Conservation (phyloP, 257 asterid genomes). For the Ilex aquifolium region DNA sequence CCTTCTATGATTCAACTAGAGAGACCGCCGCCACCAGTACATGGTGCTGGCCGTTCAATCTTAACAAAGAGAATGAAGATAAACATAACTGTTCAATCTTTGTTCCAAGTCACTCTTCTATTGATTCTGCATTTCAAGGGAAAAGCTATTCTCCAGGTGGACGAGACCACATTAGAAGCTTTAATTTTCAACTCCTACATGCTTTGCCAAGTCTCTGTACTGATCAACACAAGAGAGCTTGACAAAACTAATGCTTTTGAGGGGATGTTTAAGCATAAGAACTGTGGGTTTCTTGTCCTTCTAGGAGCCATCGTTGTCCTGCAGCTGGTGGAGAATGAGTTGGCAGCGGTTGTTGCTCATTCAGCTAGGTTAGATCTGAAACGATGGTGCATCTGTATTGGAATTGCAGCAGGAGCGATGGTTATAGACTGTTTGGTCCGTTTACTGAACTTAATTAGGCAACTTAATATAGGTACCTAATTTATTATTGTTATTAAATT, state of each 20-base stretch:
- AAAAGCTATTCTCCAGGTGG: conserved; percentile 3
- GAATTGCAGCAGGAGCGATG: conserved; percentile 26
- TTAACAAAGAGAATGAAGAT: conserved; percentile 25
- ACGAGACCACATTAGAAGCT: conserved; percentile 12
- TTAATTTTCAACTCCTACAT: conserved; percentile 28
- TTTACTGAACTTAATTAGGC: no score
- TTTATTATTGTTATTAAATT: no score
- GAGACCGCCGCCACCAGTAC: background rate
- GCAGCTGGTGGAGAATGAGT: conserved; percentile 18
- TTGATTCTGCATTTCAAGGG: conserved; percentile 24
- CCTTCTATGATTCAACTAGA: conserved; percentile 1
- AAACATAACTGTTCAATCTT: conserved; percentile 22
- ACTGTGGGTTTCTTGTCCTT: conserved; percentile 5
- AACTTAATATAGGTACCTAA: no score
- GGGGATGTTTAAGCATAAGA: background rate
- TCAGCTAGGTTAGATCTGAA: conserved; percentile 18
- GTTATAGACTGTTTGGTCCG: conserved; percentile 1
- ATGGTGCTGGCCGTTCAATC: conserved; percentile 9
- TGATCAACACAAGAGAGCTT: conserved; percentile 22
- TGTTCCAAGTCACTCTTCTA: conserved; percentile 21
- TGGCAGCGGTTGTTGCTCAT: conserved; percentile 17
- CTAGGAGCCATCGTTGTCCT: conserved; percentile 4
- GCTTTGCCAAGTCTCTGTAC: conserved; percentile 29
- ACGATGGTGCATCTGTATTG: conserved; percentile 29
- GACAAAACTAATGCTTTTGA: background rate